Evolutionary conservation across 108 stramenopile species (phyloP).

Genomic region (Nannochloropsis oceanica): DNA sequence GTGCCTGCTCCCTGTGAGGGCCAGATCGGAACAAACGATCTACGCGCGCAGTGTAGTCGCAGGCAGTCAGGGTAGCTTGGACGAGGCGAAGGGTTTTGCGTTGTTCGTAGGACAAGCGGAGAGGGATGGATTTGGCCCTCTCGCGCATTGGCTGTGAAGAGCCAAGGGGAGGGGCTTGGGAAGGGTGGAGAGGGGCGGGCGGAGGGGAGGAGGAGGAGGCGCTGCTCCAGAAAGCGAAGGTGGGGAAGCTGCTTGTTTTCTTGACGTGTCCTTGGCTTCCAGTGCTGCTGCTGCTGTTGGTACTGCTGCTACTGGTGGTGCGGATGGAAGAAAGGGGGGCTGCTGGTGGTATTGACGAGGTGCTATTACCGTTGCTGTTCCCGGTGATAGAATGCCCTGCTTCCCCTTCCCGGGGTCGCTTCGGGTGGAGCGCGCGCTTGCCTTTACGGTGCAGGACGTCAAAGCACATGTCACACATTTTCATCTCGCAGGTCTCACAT

Average conservation of each 20-base stretch:
- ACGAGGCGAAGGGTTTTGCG: conserved; percentile 51
- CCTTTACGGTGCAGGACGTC: conserved; percentile 12
- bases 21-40: conserved; percentile 38
- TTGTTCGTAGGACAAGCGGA: conserved; percentile 48
- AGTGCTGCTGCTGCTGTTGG: background rate
- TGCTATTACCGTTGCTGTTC: background rate
- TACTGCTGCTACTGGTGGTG: background rate
- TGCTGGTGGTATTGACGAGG: background rate
- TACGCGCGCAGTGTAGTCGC: conserved; percentile 49
- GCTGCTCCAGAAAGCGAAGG: background rate
- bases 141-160: conserved; percentile 6
- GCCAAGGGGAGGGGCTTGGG: background rate
- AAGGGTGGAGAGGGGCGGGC: background rate
- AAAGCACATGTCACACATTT: conserved; percentile 12
- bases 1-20: conserved; percentile 14
- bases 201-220: background rate
- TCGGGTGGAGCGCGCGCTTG: conserved; percentile 7
- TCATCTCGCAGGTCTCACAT: conserved; percentile 1
- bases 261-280: background rate
- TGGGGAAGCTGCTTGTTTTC: background rate
- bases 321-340: background rate
- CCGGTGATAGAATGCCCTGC: background rate
- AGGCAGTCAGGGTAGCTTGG: conserved; percentile 48
- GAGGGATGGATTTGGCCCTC: conserved; percentile 56
- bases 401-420: background rate